Conservation (phyloP, 2,329 filamentous ascomycete species). For the Leptographium galeiforme region DNA sequence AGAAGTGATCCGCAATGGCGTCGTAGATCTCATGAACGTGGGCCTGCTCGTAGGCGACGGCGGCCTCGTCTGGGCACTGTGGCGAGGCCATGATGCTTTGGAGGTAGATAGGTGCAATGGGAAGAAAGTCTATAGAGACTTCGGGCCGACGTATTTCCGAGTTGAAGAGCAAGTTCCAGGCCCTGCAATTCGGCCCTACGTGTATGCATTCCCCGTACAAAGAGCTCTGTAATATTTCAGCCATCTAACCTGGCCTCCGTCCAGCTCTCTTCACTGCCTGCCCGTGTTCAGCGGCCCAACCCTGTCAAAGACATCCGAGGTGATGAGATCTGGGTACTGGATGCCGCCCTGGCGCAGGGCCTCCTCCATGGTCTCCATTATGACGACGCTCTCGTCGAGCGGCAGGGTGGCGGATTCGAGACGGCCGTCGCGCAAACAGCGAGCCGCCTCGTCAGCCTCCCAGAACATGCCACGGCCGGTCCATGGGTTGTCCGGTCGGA, state of each 20-base stretch:
- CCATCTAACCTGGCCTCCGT: not conserved
- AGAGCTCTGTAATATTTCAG: too few species aligned
- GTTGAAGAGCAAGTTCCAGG: not conserved
- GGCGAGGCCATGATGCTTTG: not conserved
- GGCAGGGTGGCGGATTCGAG: slow-evolving; percentile 60
- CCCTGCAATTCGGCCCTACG: not conserved
- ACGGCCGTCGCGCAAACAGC: slow-evolving; percentile 55
- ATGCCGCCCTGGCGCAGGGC: slow-evolving; percentile 39
- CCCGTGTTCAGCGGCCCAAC: slow-evolving; percentile 50
- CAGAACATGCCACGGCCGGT: slow-evolving; percentile 71
- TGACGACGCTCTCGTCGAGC: slow-evolving; percentile 63
- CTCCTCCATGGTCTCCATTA: slow-evolving; percentile 63
- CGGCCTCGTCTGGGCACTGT: not conserved
- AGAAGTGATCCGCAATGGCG: slow-evolving; percentile 74
- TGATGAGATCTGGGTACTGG: slow-evolving; percentile 40
- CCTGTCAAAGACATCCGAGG: slow-evolving; percentile 42
- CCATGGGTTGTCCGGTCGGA: slow-evolving; percentile 18
- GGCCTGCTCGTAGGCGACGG: slow-evolving; percentile 57
- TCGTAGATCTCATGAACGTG: slow-evolving; percentile 92
- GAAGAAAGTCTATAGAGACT: too few species aligned
- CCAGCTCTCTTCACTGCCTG: slow-evolving; percentile 14
- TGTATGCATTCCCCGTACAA: not conserved
- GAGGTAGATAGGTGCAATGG: too few species aligned
- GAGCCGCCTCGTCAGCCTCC: slow-evolving; percentile 30
- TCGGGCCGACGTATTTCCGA: not conserved